Percentiles rank a stretch among this genome's conserved stretches.
These are phyloP conservation scores for Cephalotrichum gorgonifer DNA, from an alignment of 2,329 filamentous ascomycete species.

Conservation along the genomic window DNA sequence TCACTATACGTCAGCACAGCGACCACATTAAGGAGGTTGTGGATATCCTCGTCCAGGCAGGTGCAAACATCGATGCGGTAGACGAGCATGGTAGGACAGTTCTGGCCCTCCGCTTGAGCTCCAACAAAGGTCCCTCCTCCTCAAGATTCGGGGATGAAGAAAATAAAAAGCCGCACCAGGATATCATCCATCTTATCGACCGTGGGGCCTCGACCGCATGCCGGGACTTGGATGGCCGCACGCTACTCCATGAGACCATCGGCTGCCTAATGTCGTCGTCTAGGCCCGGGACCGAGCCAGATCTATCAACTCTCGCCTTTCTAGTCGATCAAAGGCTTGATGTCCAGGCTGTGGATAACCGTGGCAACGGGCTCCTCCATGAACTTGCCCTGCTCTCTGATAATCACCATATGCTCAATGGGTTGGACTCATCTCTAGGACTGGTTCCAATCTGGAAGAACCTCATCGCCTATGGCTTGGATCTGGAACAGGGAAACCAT, in stretches of 20 bases:
- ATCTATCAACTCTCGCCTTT: constrained; percentile 1
- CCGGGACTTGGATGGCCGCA: constrained; percentile 10
- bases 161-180: no score
- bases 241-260: constrained; percentile 10
- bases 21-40: background rate
- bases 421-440: no score
- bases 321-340: constrained; percentile 7
- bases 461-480: constrained; percentile 8
- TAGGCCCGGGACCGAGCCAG: background rate
- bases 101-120: constrained; percentile 9
- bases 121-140: no score
- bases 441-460: constrained; percentile 6
- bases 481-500: constrained; percentile 11
- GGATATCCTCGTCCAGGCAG: constrained; percentile 9
- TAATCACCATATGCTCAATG: no score
- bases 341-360: constrained; percentile 8
- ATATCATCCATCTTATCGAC: no score
- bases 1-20: background rate
- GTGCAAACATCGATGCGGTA: constrained; percentile 12
- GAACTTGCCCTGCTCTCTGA: constrained; percentile 6
- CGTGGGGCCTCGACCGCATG: no score
- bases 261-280: background rate
- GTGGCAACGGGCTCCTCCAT: constrained; percentile 14
- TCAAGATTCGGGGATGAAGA: no score
- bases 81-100: constrained; percentile 10